Base-by-base conservation (phyloP, 768 basidiomycete species). In the Mycena floridula region DNA sequence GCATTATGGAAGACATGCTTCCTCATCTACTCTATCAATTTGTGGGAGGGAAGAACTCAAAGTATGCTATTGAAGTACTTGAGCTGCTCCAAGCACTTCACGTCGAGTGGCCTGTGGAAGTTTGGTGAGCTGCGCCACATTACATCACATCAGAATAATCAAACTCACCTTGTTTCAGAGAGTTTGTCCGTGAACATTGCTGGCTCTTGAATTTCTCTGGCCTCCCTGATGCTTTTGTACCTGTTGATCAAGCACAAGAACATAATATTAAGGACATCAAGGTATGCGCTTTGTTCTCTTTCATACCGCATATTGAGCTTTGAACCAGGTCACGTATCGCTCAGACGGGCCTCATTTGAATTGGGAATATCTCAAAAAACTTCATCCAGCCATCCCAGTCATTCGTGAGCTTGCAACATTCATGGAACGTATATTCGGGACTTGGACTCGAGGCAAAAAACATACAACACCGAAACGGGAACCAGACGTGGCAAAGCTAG, bases 191-290 rank as follows among this genome's bases (percentile, higher is more conserved):
- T 4, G 18, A 56, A 21, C 48, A 63, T 25, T 59, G 60, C 43
- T 67, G 65, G 64, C 41, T 68, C 0, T 40, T 63, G 0, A 68
- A 66, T 39, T 43, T 50, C 5, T 52, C 53, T 2, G 65, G 65
- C 1, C 45, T 49, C 3, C 52, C 39, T 7, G n/a, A 50, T 8
- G 21, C n/a, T 5, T 63, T 57, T 42, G 44, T 54, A 11, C 53
- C 63, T 0, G 44, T 69, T 1, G 64, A 69, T 45, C 49, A 53
- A 27, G 56, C 59, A 1, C 61, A 67, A 42, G 66, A 70, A 38
- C 54, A 61, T 21, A 68, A 66, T 43, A 59, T 70, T 25, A 59
- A 56, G 49, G 64, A 64, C 30, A 59, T 66, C 3, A 68, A 69
- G 47, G 62, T 63, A 2, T n/a, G 49, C 39, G 16, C 30, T 42